A percentile compares a stretch with the other conserved stretches of the same genome.
Conservation (phyloP, 768 basidiomycete genomes). For the Agaricus bisporus region DNA sequence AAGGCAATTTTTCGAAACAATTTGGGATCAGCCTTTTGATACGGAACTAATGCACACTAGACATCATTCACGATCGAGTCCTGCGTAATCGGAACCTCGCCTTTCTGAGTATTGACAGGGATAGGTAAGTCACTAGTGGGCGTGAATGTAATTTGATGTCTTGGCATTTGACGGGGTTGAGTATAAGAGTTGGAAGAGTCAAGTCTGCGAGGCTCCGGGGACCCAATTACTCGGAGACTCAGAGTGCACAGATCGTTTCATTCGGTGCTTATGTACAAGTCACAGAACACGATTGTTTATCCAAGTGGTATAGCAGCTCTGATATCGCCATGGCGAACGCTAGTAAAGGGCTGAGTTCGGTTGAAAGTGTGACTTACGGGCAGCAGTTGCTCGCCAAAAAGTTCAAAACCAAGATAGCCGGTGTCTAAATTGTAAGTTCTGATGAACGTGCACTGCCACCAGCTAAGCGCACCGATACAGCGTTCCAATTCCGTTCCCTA, state of each 20-base stretch:
- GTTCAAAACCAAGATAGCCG: background rate
- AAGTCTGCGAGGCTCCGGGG: background rate
- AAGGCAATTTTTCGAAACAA: no score
- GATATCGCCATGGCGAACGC: no score
- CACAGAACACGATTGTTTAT: no score
- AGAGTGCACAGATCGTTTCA: background rate
- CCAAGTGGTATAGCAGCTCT: no score
- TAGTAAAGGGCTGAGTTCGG: background rate
- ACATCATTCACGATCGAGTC: background rate
- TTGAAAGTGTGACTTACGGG: background rate
- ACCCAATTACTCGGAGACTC: background rate
- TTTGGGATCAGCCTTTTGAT: no score
- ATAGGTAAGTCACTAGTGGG: background rate
- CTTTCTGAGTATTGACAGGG: background rate
- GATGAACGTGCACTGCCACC: slow-evolving; percentile 10
- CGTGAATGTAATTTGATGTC: background rate
- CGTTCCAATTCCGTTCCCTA: background rate
- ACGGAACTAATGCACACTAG: no score
- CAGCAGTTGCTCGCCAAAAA: background rate
- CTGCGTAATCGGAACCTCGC: slow-evolving; percentile 4
- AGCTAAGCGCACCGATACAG: slow-evolving; percentile 1
- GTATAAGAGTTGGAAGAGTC: background rate
- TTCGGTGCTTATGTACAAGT: background rate
- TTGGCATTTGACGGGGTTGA: background rate
- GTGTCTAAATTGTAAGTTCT: background rate